Evolutionary conservation across 2,329 filamentous ascomycete species (phyloP), one percentile per base, ranked within the genome.

Genomic region (Waltergamsia citrina): DNA sequence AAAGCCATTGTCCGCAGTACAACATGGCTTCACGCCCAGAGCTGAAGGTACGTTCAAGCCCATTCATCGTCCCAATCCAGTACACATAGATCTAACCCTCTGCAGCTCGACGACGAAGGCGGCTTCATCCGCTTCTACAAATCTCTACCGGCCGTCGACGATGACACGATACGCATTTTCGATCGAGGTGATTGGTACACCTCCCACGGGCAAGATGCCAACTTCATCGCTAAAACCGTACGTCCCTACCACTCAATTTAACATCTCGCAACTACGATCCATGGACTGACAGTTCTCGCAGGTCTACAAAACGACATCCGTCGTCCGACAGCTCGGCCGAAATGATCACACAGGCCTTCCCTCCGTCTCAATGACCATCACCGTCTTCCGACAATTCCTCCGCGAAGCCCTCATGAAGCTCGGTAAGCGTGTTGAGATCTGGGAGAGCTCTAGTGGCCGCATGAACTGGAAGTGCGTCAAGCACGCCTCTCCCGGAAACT

Each of bases 101-200:
- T 36, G 42, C 36, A 88, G 83, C 85, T 96, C 54, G 93, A 98
- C 51, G 92, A 98, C 54, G 92, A 98, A 66, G 79, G 81, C 52
- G 87, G 90, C 45, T 98, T 98, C 68, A 95, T 96, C 63, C 85
- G 81, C 47, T 94, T 87, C 64, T 98, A 93, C 69, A 90, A 90
- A 48, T 81, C 79, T n/a, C 71, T 98, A 3, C 78, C 86, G 6
- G 50, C 66, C 11, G 76, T 78, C 34, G 75, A 78, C 46, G 71
- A 78, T 25, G 81, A 84, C 35, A 88, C 85, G 0, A 71, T 98
- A 35, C 81, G 92, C 35, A 81, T 98, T 39, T 96, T 96, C 53
- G 88, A 96, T 51, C 78, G 92, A 43, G 83, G 85, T 23, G 92
- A 98, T 53, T 98, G 81, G 73, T 95, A 95, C 57, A 94, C 90